Base-by-base conservation (phyloP, 768 basidiomycete genomes). In the Neoboletus magnificus region DNA sequence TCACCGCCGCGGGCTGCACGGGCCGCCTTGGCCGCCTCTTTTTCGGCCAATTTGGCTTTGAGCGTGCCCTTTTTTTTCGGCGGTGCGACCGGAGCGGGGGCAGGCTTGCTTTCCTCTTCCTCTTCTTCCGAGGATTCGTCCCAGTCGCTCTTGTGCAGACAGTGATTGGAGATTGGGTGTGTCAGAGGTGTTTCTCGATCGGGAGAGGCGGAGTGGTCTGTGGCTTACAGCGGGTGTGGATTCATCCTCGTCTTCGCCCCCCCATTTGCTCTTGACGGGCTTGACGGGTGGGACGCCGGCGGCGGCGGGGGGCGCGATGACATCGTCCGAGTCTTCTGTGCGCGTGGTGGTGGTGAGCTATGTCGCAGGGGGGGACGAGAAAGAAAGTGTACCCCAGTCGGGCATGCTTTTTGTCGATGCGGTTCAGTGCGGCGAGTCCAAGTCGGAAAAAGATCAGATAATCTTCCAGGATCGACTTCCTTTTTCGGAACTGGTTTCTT, bases 1-100 rank as follows among this genome's bases (percentile, higher is more conserved):
- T 35, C 78, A 5, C 65, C 50, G 2, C 65, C 77, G 7, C 67
- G 73, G 7, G 75, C 77, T 23, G 70, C 73, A 50, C 69, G 73
- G 1, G 79, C 77, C 3, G 84, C 84, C 57, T 86, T 90, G 56
- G 78, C 78, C 0, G 86, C 89, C 65, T 93, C 94, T 73, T 93
- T 97, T 72, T 95, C 93, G 0, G 93, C 93, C 3, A 98, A 75
- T 71, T 95, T 96, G 20, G 84, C 83, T 72, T 97, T 97, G 61
- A 98, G 72, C 1, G 88, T 91, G 50, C 91, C 93, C 75, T 94
- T 97, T 76, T 97, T 96, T 78, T 91, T 92, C 2, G 87, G 83
- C 4, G 91, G 86, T 18, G 86, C 85, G 44, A 77, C 81, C 0
- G 82, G 61, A 5, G 76, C 66, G 2, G 81, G 50, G 40, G 77